Percentiles rank a stretch among this genome's conserved stretches.
These are phyloP conservation scores for Eucalyptus pauciflora DNA, from an alignment of 345 rosid genomes.

Conservation along the genomic window DNA sequence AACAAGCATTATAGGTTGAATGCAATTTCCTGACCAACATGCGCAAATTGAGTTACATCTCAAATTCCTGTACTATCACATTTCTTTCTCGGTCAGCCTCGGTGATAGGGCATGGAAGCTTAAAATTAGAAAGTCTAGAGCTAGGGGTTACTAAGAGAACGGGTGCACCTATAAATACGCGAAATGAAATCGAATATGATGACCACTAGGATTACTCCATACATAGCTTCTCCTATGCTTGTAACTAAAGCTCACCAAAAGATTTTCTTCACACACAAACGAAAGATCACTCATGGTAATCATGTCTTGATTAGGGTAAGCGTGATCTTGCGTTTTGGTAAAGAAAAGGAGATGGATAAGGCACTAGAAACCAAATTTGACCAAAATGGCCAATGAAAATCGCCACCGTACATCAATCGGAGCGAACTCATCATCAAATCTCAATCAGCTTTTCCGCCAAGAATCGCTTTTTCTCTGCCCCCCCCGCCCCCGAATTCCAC, in stretches of 20 bases:
- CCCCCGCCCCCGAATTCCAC: background rate
- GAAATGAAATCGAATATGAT: background rate
- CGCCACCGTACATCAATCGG: background rate
- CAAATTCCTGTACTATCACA: background rate
- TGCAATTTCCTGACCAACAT: background rate
- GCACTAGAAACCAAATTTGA: background rate
- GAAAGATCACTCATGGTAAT: background rate
- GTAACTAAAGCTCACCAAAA: background rate
- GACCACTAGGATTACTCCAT: background rate
- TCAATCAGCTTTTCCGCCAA: background rate
- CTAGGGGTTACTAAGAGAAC: background rate
- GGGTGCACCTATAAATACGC: background rate
- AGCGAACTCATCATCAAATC: background rate
- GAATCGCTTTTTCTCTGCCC: background rate
- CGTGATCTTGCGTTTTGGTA: background rate
- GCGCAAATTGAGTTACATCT: background rate
- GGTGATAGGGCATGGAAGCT: background rate
- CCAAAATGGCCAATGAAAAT: background rate
- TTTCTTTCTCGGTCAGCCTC: background rate
- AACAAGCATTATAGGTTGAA: background rate
- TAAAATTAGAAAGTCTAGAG: background rate
- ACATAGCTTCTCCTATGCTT: background rate
- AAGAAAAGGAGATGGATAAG: background rate
- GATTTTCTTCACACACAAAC: background rate
- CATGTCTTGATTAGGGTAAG: background rate